Evolutionary conservation across 2,329 filamentous ascomycete genomes (phyloP), one percentile per base, ranked within the genome.

Genomic region (Whalleya microplaca): DNA sequence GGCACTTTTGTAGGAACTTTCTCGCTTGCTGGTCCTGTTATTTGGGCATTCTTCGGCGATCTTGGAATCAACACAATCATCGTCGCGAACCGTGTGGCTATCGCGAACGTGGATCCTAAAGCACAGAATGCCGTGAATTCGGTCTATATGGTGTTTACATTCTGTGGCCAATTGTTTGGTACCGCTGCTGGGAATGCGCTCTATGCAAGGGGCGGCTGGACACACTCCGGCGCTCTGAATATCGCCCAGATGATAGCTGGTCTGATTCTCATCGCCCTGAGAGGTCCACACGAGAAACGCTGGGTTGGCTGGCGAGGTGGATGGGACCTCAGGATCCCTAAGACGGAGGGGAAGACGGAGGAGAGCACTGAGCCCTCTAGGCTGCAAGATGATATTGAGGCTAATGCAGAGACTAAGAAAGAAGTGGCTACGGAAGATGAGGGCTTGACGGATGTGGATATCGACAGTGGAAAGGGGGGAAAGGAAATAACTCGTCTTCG

Each of bases 91-190:
- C 59, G 72, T 6, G 64, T 70, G 50, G 69, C 69, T 3, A 70
- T 73, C 44, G 64, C 70, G 6, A 62, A 61, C 2, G 69, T 73
- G 0, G 65, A 68, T 19, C 61, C 67, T 2, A 71, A 64, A 14
- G 67, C 68, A 0, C 66, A 75, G 41, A 76, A 70, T 46, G 72
- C 73, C 2, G 71, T 76, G 47, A 80, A 70, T 16, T 68, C 71
- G 0, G 67, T 71, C 5, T 73, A 70, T 21, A 73, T 73, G 71
- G 66, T 73, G 14, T 63, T 66, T 41, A 70, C 66, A 0, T 73
- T 73, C 50, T 64, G 62, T 23, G 71, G 72, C 1, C 70, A 73
- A 51, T 61, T 73, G 5, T 71, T 70, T 14, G 71, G 72, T 0
- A 73, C 71, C 0, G 65, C 68, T 0, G 66, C 69, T 0, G 71